Percentiles rank a stretch among this genome's conserved stretches.
These are phyloP conservation scores for Lithohypha guttulata DNA, from an alignment of 2,329 filamentous ascomycete genomes.

Conservation along the genomic window DNA sequence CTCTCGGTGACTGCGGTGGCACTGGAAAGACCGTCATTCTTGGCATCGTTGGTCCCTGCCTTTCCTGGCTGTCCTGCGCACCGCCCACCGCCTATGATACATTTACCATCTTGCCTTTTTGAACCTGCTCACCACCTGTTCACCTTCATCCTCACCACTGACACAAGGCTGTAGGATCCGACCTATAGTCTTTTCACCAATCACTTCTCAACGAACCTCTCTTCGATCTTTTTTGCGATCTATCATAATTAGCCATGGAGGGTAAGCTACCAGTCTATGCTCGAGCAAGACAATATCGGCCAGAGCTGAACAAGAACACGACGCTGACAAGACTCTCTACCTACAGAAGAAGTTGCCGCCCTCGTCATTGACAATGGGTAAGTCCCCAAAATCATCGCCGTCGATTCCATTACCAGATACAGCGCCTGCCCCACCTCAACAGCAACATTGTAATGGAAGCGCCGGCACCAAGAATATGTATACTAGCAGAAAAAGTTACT, in stretches of 20 bases:
- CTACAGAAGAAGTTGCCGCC: slow-evolving; percentile 94
- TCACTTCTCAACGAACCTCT: not conserved
- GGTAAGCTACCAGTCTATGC: slow-evolving; percentile 43
- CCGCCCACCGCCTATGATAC: slow-evolving; percentile 20
- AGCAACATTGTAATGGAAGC: not conserved
- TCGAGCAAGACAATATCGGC: slow-evolving; percentile 20
- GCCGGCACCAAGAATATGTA: not conserved
- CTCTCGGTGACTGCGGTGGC: slow-evolving; percentile 6
- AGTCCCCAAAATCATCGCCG: slow-evolving; percentile 44
- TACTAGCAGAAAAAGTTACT: slow-evolving; percentile 4
- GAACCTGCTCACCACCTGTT: slow-evolving; percentile 15
- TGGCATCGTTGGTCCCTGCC: slow-evolving; percentile 6
- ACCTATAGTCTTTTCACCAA: slow-evolving; percentile 4
- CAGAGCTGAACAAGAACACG: slow-evolving; percentile 7
- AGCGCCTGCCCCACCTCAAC: slow-evolving; percentile 5
- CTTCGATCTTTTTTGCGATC: slow-evolving; percentile 6
- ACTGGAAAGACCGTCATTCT: slow-evolving; percentile 6
- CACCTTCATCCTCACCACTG: slow-evolving; percentile 9
- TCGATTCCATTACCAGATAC: not conserved
- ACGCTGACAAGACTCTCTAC: slow-evolving; percentile 36
- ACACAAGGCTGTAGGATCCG: slow-evolving; percentile 6
- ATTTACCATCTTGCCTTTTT: slow-evolving; percentile 20
- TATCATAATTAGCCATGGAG: slow-evolving; percentile 45
- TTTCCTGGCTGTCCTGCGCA: slow-evolving; percentile 5
- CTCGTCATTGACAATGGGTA: slow-evolving; percentile 99